Conservation (phyloP, 2,329 filamentous ascomycete genomes). For the Cercospora zeae-maydis region DNA sequence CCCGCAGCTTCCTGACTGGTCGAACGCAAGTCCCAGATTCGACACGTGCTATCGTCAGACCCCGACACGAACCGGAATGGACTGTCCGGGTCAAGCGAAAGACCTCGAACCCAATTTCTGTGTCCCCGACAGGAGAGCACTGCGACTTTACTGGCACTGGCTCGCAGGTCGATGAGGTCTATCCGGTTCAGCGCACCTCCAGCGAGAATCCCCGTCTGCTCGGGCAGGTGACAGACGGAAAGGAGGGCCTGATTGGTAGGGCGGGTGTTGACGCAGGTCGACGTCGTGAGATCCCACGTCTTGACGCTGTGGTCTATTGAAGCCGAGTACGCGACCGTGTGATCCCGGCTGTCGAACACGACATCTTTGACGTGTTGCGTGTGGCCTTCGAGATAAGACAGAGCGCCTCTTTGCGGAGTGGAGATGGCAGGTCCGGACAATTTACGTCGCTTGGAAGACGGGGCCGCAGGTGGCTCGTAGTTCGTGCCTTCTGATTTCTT, state of each 20-base stretch:
- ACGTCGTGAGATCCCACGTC: conserved; percentile 86
- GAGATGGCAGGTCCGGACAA: conserved; percentile 45
- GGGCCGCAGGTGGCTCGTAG: conserved; percentile 65
- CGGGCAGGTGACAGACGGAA: conserved; percentile 69
- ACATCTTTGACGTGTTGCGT: conserved; percentile 71
- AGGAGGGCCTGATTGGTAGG: conserved; percentile 81
- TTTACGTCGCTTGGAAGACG: conserved; percentile 75
- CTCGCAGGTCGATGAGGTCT: conserved; percentile 86
- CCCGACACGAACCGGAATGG: conserved; percentile 74
- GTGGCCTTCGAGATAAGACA: conserved; percentile 70
- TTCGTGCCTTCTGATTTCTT: conserved; percentile 71
- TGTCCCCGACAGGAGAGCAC: conserved; percentile 92
- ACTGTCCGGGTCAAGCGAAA: conserved; percentile 61
- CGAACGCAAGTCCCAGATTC: conserved; percentile 88
- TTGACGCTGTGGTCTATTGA: conserved; percentile 88
- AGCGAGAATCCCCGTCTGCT: conserved; percentile 62
- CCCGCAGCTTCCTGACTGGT: conserved; percentile 50
- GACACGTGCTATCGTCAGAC: conserved; percentile 87
- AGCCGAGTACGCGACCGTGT: conserved; percentile 84
- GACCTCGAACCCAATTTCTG: conserved; percentile 65
- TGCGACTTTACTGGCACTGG: conserved; percentile 68
- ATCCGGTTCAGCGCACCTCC: conserved; percentile 85
- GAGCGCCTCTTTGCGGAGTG: conserved; percentile 69
- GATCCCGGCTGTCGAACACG: conserved; percentile 78
- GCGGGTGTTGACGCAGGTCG: conserved; percentile 72